Evolutionary conservation across 192 early-diverging fungal species (phyloP), one percentile per base, ranked within the genome.

Genomic region (Oehlia diaphana): DNA sequence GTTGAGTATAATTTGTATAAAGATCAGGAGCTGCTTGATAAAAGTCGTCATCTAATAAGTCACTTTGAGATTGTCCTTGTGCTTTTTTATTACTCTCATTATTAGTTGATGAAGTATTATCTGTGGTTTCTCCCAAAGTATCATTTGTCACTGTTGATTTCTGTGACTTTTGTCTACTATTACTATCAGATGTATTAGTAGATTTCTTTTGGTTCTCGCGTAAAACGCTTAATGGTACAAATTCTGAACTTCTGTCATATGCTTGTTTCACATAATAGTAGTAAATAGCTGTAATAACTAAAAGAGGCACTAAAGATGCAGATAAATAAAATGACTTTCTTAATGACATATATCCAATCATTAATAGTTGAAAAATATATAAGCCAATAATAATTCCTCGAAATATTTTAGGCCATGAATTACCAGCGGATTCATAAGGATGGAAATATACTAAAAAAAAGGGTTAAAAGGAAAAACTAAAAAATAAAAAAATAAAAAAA

Each of bases 391-490:
- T 91, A 77, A 94, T 87, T 14, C 92, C 85, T 23, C 89, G 89
- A 61, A 93, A 92, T 23, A 93, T 89, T 68, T 89, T 84, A 42
- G 93, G 92, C 93, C 93, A 94, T 35, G 87, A 88, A 79, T 86
- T 82, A 31, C 93, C 93, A 26, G 88, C 86, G 6, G 91, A 88
- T 82, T 93, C 92, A 47, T 91, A 92, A n/a, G 92, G 91, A 63
- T 92, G 89, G 72, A 93, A 93, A 66, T 92, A 92, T 7, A 94
- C 92, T 87, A 76, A 21, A 76, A 23, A 23, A 62, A 67, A 62
- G 42, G 14, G 16, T 13, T 64, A 28, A 78, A 21, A 31, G 1
- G 31, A 31, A 37, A 12, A 53, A 72, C 2, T 16, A 28, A 10
- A 37, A 44, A 26, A 4, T 10, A n/a, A 47, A 72, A 76, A 13